phyloP scores from a whole-genome alignment of 257 asterid species.

The Solanum sejunctum region DNA sequence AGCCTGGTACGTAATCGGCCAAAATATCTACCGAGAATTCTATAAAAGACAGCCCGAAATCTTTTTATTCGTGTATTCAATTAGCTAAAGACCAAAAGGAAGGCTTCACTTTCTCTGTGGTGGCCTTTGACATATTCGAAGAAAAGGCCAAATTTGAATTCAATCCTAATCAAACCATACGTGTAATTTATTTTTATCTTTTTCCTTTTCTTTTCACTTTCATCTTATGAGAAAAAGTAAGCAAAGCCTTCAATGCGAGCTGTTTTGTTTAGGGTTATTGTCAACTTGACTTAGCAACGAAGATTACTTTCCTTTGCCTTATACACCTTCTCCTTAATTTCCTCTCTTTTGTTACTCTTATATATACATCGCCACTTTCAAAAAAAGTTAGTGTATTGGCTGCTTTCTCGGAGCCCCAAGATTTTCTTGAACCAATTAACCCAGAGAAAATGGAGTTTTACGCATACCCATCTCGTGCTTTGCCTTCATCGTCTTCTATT shows the following conservation, averaged over 20 bases:
- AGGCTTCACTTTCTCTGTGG: background rate
- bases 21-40: background rate
- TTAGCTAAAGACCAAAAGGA: background rate
- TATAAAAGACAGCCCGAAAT: background rate
- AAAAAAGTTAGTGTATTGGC: background rate
- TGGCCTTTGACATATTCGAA: background rate
- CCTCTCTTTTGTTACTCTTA: background rate
- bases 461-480: constrained; percentile 54
- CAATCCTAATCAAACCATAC: background rate
- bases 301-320: background rate
- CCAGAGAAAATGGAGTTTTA: constrained; percentile 54
- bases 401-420: background rate
- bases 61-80: background rate
- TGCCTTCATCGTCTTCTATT: constrained; percentile 36
- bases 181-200: background rate
- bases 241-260: background rate
- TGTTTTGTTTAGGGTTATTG: background rate
- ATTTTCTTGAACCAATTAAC: background rate
- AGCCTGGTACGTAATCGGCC: background rate
- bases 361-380: background rate
- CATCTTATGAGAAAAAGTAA: background rate
- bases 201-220: background rate
- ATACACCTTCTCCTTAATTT: background rate
- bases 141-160: background rate
- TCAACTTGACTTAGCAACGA: background rate